Percentiles rank a stretch among this genome's conserved stretches.
phyloP scores from a whole-genome alignment of 2,329 filamentous ascomycete species.

The Pseudogymnoascus destructans region DNA sequence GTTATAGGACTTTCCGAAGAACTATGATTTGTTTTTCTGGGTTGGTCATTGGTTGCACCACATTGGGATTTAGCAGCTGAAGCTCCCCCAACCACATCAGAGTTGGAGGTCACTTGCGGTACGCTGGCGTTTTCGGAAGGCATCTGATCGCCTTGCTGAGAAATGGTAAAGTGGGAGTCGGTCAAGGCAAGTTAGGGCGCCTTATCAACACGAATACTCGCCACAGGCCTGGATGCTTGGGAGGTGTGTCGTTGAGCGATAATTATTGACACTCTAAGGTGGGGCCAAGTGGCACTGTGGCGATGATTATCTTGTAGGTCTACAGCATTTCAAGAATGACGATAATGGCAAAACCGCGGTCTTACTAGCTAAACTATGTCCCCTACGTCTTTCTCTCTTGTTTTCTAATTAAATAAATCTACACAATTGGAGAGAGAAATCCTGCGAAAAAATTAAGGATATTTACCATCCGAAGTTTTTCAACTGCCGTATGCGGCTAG shows the following conservation, averaged over 20 bases:
- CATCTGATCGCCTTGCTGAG: slow-evolving; percentile 12
- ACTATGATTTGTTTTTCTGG: slow-evolving; percentile 11
- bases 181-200: not conserved
- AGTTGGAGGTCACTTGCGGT: slow-evolving; percentile 9
- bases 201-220: slow-evolving; percentile 11
- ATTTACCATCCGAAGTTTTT: not conserved
- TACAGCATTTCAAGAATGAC: slow-evolving; percentile 3
- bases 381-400: not conserved
- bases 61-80: not conserved
- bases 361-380: not conserved
- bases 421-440: not conserved
- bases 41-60: slow-evolving; percentile 4
- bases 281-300: slow-evolving; percentile 7
- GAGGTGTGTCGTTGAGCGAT: slow-evolving; percentile 8
- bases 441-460: not conserved
- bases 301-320: slow-evolving; percentile 10
- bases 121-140: slow-evolving; percentile 11
- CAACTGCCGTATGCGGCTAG: not conserved
- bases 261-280: not conserved
- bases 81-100: slow-evolving; percentile 6
- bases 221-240: slow-evolving; percentile 7
- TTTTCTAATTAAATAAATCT: not conserved
- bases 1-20: not conserved
- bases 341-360: not conserved
- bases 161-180: slow-evolving; percentile 8